phyloP scores from a whole-genome alignment of 1,139 yeast species.

The Geotrichum restrictum region DNA sequence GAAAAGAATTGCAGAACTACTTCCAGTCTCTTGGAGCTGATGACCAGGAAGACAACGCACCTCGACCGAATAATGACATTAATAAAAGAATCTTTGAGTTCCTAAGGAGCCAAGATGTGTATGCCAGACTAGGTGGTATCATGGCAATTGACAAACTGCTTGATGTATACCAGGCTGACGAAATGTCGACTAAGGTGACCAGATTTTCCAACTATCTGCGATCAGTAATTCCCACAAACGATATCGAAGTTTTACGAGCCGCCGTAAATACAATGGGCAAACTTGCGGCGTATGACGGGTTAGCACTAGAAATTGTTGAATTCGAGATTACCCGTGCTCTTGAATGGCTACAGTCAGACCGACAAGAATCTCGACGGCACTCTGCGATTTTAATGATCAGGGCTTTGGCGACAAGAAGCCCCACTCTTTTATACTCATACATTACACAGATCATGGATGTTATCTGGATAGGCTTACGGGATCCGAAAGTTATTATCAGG shows the following conservation, averaged over 20 bases:
- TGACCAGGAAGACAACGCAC: conserved; percentile 69
- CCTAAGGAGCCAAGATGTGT: conserved; percentile 66
- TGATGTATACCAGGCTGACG: conserved; percentile 70
- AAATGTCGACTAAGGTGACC: conserved; percentile 83
- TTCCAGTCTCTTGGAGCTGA: conserved; percentile 71
- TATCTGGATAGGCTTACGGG: conserved; percentile 84
- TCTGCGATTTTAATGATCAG: conserved; percentile 84
- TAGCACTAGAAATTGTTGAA: conserved; percentile 89
- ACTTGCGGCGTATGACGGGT: conserved; percentile 82
- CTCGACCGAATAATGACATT: conserved; percentile 76
- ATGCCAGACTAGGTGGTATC: conserved; percentile 82
- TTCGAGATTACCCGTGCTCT: conserved; percentile 84
- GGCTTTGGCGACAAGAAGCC: conserved; percentile 82
- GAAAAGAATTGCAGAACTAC: conserved; percentile 63
- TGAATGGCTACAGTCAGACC: conserved; percentile 83
- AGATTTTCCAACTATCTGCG: conserved; percentile 84
- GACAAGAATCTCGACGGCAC: conserved; percentile 75
- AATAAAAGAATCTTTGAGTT: conserved; percentile 85
- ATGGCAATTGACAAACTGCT: conserved; percentile 85
- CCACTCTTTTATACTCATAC: conserved; percentile 74
- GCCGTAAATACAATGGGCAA: conserved; percentile 87
- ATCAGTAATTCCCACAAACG: conserved; percentile 75
- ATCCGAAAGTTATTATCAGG: conserved; percentile 68
- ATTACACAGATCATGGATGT: conserved; percentile 75
- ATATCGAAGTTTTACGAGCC: conserved; percentile 74